Evolutionary conservation across 2,329 filamentous ascomycete genomes (phyloP).

Genomic region (Pseudogymnoascus sp.): DNA sequence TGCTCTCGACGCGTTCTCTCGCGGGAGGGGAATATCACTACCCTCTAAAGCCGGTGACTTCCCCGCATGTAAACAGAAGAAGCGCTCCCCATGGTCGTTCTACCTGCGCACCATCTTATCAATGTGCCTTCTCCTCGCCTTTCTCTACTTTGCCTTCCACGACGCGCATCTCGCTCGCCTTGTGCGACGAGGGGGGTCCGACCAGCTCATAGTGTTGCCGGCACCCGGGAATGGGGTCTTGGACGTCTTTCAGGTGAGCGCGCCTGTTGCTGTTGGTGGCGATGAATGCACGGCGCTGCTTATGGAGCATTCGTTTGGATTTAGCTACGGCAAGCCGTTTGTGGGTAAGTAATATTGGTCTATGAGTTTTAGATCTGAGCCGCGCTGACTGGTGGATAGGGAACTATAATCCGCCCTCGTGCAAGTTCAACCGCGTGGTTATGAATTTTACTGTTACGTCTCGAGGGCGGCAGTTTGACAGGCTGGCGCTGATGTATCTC

Average conservation of each 20-base stretch:
- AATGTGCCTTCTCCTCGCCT: background rate
- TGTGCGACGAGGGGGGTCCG: background rate
- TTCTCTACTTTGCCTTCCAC: background rate
- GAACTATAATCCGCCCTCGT: constrained; percentile 56
- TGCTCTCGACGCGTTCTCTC: background rate
- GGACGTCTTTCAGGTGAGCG: constrained; percentile 61
- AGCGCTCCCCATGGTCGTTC: background rate
- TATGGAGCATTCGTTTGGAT: constrained; percentile 63
- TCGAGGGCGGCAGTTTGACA: constrained; percentile 65
- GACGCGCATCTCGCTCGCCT: background rate
- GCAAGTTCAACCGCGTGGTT: constrained; percentile 63
- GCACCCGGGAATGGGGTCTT: constrained; percentile 30
- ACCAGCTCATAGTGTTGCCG: background rate
- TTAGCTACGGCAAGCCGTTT: constrained; percentile 65
- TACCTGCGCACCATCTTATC: background rate
- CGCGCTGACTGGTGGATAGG: constrained; percentile 32
- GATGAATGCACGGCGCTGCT: constrained; percentile 45
- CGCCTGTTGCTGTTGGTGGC: constrained; percentile 42
- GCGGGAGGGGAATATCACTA: background rate
- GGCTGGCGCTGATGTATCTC: constrained; percentile 66
- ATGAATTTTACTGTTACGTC: constrained; percentile 71
- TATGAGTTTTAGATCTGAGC: constrained; percentile 9
- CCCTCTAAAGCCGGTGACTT: background rate
- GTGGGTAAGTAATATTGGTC: constrained; percentile 45
- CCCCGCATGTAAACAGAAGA: background rate